Percentiles rank a stretch among this genome's conserved stretches.
These are phyloP conservation scores for Apiotrichum brassicae DNA, from an alignment of 1,284 basidiomycete genomes.

Conservation along the genomic window DNA sequence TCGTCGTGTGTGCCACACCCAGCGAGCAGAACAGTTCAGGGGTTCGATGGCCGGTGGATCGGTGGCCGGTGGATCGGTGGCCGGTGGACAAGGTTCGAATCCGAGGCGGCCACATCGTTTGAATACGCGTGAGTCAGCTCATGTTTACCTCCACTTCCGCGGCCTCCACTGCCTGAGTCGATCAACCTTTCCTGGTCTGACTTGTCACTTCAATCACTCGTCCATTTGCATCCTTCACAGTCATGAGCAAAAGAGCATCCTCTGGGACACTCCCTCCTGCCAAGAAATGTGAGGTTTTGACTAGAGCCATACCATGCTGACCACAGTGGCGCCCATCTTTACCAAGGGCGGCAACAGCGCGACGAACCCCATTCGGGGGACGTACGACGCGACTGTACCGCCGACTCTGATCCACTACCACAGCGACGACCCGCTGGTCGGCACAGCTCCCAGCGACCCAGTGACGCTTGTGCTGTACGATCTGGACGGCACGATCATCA, in stretches of 20 bases:
- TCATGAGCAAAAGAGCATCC: constrained; percentile 2
- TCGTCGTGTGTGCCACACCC: no score
- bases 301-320: background rate
- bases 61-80: no score
- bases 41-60: no score
- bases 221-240: no score
- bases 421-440: constrained; percentile 38
- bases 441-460: constrained; percentile 10
- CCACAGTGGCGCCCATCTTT: constrained; percentile 11
- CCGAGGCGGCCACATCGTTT: no score
- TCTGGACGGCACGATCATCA: constrained; percentile 80
- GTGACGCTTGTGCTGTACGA: constrained; percentile 72
- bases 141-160: no score
- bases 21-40: no score
- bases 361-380: background rate
- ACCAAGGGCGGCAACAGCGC: background rate
- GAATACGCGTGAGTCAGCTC: no score
- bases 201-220: no score
- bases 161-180: no score
- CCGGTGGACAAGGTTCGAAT: no score
- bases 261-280: constrained; percentile 3
- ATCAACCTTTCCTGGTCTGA: no score
- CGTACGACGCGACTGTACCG: constrained; percentile 21
- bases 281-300: constrained; percentile 9
- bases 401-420: constrained; percentile 36